phyloP scores from a whole-genome alignment of 2,329 filamentous ascomycete genomes.

The Herpotrichia juniperi region DNA sequence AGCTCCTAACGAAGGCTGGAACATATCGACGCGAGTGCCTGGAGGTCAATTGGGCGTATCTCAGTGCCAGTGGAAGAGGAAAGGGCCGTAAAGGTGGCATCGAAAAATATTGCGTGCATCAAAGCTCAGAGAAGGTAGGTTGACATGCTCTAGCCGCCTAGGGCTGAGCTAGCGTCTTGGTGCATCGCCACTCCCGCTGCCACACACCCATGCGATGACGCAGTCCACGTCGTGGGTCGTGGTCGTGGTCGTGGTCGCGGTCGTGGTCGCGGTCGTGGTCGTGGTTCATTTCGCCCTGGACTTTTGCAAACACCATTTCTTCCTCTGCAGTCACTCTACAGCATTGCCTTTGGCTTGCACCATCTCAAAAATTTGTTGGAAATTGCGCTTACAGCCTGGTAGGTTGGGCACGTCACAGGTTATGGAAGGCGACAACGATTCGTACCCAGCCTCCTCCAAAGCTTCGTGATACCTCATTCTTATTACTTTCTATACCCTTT shows the following conservation, averaged over 20 bases:
- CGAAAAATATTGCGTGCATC: conserved; percentile 27
- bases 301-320: neutral
- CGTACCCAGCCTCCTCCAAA: conserved; percentile 26
- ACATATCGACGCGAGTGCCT: conserved; percentile 11
- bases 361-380: neutral
- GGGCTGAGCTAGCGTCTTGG: conserved; percentile 30
- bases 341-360: neutral
- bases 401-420: conserved; percentile 36
- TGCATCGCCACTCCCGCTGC: conserved; percentile 6
- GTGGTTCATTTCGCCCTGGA: neutral
- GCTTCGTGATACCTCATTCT: neutral
- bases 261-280: too few species aligned
- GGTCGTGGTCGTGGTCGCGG: too few species aligned
- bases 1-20: conserved; percentile 24
- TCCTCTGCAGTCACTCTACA: neutral
- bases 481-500: neutral
- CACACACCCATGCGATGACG: neutral
- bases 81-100: conserved; percentile 40
- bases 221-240: neutral
- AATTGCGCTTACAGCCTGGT: conserved; percentile 21
- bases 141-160: neutral
- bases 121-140: neutral
- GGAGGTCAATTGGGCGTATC: conserved; percentile 11
- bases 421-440: conserved; percentile 25
- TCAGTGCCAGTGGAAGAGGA: conserved; percentile 18